Base-by-base conservation (phyloP, 331 rosid genomes). In the Acacia concinna region DNA sequence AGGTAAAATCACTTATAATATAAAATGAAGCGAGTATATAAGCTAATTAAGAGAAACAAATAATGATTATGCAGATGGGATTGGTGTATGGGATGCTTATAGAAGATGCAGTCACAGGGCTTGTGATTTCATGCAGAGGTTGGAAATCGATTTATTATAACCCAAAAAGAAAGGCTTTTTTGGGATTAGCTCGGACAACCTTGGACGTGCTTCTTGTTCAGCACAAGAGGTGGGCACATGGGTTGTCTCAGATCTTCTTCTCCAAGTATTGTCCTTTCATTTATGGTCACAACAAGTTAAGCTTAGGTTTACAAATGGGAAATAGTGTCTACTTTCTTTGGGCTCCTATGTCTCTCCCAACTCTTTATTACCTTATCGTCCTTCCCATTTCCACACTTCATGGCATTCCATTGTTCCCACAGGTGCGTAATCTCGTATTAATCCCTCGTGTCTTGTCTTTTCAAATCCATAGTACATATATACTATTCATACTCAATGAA, bases 211-310 rank as follows among this genome's bases (percentile, higher is more conserved):
- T 59, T 41, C 87, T 87, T 30, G 71, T 89, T 70, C 96, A 93
- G 40, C 81, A 77, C 1, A 88, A 79, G 68, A 85, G 97, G 81
- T 91, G 96, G 97, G 74, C 73, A n/a, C 89, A 88, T 71, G 97
- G 97, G 17, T 0, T 85, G 89, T 89, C 86, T 71, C 90, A 89
- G n/a, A 14, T 84, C 56, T 91, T 91, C 81, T 32, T 81, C 79
- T 91, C 97, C 49, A 88, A 89, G 86, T 91, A 89, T 80, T 93
- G 97, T 82, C 97, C 97, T 40, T 91, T 91, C 87, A 83, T 84
- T 60, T 86, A 86, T 85, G 97, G 90, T 20, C 87, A 81, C 81
- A 84, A 87, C 8, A 91, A 81, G 90, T 85, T 91, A 18, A 78
- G 44, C 67, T 81, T 88, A 1, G 89, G 84, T 47, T 78, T 87